phyloP scores from a whole-genome alignment of 768 basidiomycete genomes.

The Macrolepiota fuliginosa region DNA sequence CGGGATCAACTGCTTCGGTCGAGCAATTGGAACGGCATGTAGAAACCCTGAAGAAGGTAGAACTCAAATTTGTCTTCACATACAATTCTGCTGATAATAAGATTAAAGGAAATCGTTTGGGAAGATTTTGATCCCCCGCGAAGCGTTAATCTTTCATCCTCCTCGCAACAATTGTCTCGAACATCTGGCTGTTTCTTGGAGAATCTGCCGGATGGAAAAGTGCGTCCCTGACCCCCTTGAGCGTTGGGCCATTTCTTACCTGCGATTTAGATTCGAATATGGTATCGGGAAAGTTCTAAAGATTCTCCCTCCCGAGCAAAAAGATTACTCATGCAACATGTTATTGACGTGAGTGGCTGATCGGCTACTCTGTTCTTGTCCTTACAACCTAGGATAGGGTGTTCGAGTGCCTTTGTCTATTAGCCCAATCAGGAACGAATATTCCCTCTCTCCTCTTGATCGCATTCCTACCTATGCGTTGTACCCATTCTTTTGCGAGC shows the following conservation, averaged over 20 bases:
- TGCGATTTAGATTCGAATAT: conserved; percentile 48
- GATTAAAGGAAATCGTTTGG: conserved; percentile 36
- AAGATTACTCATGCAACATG: conserved; percentile 49
- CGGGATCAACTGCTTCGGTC: conserved; percentile 55
- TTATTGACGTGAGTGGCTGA: conserved; percentile 44
- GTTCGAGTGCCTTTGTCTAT: conserved; percentile 1
- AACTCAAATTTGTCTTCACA: conserved; percentile 14
- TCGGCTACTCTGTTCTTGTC: conserved; percentile 7
- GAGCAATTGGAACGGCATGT: conserved; percentile 48
- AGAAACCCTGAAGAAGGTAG: conserved; percentile 46
- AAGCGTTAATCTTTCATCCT: conserved; percentile 36
- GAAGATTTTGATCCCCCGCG: conserved; percentile 43
- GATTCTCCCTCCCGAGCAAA: conserved; percentile 42
- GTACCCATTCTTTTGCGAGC: conserved; percentile 54
- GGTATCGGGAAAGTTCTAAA: conserved; percentile 39
- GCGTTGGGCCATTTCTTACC: not conserved
- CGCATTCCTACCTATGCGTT: conserved; percentile 50
- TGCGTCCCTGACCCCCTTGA: conserved; percentile 20
- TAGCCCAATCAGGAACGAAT: not conserved
- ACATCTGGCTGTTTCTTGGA: conserved; percentile 63
- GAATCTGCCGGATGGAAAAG: conserved; percentile 46
- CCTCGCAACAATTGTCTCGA: conserved; percentile 67
- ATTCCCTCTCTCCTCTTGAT: not conserved
- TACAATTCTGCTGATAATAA: conserved; percentile 2
- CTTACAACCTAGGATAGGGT: not conserved